Percentiles rank a stretch among this genome's conserved stretches.
Evolutionary conservation across 108 stramenopile genomes (phyloP).

Genomic region (Parietichytrium sp.): DNA sequence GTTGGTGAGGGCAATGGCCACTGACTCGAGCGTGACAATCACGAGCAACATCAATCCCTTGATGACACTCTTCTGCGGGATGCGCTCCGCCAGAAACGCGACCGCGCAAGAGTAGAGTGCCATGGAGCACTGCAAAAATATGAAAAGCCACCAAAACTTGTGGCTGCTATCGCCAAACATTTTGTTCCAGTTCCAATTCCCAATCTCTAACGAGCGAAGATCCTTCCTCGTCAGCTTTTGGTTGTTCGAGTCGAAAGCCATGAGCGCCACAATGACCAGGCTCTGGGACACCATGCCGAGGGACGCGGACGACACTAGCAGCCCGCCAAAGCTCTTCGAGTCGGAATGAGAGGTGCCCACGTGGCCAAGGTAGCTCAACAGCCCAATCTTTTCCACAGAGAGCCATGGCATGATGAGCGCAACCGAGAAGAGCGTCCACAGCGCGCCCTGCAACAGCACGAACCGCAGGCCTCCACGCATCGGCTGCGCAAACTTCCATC

Average conservation of each 20-base stretch:
- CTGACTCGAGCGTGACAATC: not conserved
- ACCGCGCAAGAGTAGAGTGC: not conserved
- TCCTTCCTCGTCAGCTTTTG: not conserved
- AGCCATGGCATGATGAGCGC: conserved; percentile 6
- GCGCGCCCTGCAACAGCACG: not conserved
- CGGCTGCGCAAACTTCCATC: conserved; percentile 12
- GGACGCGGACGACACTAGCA: conserved; percentile 1
- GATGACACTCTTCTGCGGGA: too few relatives aligned
- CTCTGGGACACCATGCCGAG: conserved; percentile 15
- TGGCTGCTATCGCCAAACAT: conserved; percentile 14
- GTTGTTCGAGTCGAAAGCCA: not conserved
- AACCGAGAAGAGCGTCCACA: conserved; percentile 11
- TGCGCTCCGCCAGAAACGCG: not conserved
- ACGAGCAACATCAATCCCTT: conserved; percentile 1
- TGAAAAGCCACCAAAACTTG: conserved; percentile 31
- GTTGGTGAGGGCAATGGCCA: conserved; percentile 31
- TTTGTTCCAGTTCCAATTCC: not conserved
- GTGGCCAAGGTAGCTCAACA: not conserved
- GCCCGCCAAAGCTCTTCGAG: not conserved
- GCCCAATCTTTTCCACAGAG: not conserved
- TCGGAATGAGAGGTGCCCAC: not conserved
- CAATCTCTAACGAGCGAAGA: not conserved
- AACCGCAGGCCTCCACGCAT: conserved; percentile 22
- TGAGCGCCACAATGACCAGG: conserved; percentile 33
- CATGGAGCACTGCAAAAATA: conserved; percentile 19